Evolutionary conservation across 2,329 filamentous ascomycete genomes (phyloP).

Genomic region (Exophiala oligosperma): DNA sequence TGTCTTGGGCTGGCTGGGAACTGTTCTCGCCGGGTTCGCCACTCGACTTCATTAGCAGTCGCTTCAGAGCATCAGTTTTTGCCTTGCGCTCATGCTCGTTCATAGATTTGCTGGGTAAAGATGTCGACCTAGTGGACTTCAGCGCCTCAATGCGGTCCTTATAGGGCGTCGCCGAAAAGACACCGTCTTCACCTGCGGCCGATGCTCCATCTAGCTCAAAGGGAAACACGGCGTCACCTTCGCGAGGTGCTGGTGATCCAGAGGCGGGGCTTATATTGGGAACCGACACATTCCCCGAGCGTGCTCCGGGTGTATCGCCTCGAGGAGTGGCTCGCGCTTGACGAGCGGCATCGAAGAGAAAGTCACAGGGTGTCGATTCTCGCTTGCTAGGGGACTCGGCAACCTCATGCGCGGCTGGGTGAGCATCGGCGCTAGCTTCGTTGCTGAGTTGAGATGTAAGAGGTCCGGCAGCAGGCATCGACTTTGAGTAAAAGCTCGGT

Average conservation of each 20-base stretch:
- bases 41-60: slow-evolving; percentile 42
- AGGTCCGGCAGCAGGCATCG: slow-evolving; percentile 63
- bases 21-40: slow-evolving; percentile 15
- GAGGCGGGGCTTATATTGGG: slow-evolving; percentile 41
- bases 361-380: slow-evolving; percentile 77
- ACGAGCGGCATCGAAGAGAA: slow-evolving; percentile 85
- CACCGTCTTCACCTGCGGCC: slow-evolving; percentile 51
- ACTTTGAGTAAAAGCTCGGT: slow-evolving; percentile 81
- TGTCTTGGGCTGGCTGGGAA: slow-evolving; percentile 31
- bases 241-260: slow-evolving; percentile 46
- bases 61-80: slow-evolving; percentile 48
- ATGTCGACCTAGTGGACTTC: slow-evolving; percentile 38
- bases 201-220: slow-evolving; percentile 66
- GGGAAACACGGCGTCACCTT: slow-evolving; percentile 61
- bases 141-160: slow-evolving; percentile 47
- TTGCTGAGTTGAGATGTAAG: slow-evolving; percentile 34
- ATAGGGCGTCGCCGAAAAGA: slow-evolving; percentile 64
- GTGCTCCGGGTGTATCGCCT: slow-evolving; percentile 43
- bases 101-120: slow-evolving; percentile 30
- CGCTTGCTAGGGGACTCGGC: slow-evolving; percentile 41
- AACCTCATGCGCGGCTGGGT: slow-evolving; percentile 31
- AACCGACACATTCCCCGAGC: slow-evolving; percentile 55
- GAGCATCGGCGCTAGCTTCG: slow-evolving; percentile 40
- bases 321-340: slow-evolving; percentile 60
- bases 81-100: slow-evolving; percentile 43